Evolutionary conservation across 192 early-diverging fungal genomes (phyloP), one percentile per base, ranked within the genome.

Genomic region (Umbelopsis sp.): DNA sequence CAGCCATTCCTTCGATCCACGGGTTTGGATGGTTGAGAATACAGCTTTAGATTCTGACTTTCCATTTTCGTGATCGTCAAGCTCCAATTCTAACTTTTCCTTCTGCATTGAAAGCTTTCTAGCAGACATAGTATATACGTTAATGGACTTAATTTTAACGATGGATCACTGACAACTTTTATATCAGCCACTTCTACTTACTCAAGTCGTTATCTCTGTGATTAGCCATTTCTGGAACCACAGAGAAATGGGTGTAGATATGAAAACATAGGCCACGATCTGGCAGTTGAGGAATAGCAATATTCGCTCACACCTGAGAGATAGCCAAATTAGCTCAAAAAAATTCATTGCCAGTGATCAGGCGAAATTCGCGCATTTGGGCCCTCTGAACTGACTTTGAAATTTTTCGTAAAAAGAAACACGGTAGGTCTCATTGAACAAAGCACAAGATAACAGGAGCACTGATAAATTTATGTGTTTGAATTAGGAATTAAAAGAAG

Each of bases 331-430:
- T 61, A 5, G 18, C 55, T 27, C 55, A 61, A n/a, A 2, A 2
- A 25, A 3, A 35, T 25, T 7, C 9, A 61, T 35, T 25, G 48
- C 5, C 55, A 37, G 27, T 30, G 27, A 30, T 0, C 33, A 4
- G 25, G 55, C 55, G 55, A 61, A 61, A 61, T 13, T 61, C 55
- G 27, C 55, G 27, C 55, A 61, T 41, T 41, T n/a, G n/a, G 37
- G 37, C 37, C 37, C 0, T 4, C 10, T 41, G 37, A 10, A 41
- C 37, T 41, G 37, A 10, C 37, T 10, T 9, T 41, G 0, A 41
- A 30, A 41, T 41, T 41, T 6, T 10, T 41, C 37, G 2, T 10
- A 41, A 41, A 41, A 41, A 9, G 37, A 10, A 10, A 41, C 37
- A 41, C 10, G 5, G 5, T 6, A 10, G 37, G 37, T 10, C 37